Percentiles rank a stretch among this genome's conserved stretches.
Conservation (phyloP, 768 basidiomycete genomes). For the Chalciporus chontae region DNA sequence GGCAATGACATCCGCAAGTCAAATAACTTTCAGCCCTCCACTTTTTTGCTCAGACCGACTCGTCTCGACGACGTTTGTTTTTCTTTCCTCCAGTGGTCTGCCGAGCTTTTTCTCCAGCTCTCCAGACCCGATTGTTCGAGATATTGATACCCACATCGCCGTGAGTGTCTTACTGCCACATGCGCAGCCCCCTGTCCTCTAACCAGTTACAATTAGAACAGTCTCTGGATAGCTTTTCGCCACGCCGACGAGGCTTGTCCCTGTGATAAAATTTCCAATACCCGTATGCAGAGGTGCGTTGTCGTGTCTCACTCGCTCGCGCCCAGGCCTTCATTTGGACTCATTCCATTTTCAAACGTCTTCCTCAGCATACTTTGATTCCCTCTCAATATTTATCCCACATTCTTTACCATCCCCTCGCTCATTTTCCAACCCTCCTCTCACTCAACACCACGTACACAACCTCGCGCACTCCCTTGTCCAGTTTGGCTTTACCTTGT, state of each 20-base stretch:
- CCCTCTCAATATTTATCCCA: constrained; percentile 2
- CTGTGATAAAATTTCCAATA: not conserved
- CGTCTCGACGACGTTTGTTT: constrained; percentile 1
- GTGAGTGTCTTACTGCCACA: constrained; percentile 2
- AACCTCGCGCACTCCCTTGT: not conserved
- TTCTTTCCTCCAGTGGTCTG: not conserved
- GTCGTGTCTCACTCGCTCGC: not conserved
- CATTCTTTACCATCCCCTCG: constrained; percentile 11
- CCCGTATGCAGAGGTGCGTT: constrained; percentile 19
- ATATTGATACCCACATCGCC: not conserved
- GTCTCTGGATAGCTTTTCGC: constrained; percentile 6
- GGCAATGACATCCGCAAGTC: too few relatives aligned
- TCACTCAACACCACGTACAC: not conserved
- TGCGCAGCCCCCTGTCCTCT: not conserved
- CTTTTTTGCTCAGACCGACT: not conserved
- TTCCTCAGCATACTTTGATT: constrained; percentile 10
- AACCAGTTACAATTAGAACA: too few relatives aligned
- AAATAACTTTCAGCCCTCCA: too few relatives aligned
- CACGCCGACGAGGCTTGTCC: not conserved
- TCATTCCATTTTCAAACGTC: not conserved
- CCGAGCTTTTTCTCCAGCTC: not conserved
- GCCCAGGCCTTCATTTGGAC: not conserved
- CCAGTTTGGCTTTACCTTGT: not conserved
- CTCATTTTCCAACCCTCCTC: constrained; percentile 14
- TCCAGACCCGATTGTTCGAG: not conserved